Percentiles rank a stretch among this genome's conserved stretches.
Conservation (phyloP, 106 monocot species). For the Alisma plantagoaquatica region DNA sequence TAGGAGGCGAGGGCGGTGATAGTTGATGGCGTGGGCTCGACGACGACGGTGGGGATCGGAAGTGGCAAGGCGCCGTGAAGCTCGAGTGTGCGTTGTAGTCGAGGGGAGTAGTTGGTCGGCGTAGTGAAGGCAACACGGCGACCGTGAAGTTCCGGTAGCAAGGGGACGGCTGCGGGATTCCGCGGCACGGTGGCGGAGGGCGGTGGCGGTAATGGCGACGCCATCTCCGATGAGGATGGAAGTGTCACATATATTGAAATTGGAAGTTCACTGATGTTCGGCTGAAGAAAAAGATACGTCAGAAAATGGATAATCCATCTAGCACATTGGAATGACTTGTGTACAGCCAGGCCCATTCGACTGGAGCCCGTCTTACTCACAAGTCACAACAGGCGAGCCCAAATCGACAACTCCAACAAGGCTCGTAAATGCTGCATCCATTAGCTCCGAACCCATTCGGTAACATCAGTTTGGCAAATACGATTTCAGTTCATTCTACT, state of each 20-base stretch:
- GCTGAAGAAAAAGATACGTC: no score
- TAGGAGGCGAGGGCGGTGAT: conserved; percentile 27
- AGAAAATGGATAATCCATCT: no score
- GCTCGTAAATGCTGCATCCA: no score
- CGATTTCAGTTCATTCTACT: no score
- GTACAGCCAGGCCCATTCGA: no score
- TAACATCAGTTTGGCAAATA: no score
- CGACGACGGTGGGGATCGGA: conserved; percentile 20
- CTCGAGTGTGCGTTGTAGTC: conserved; percentile 25
- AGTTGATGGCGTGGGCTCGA: conserved; percentile 20
- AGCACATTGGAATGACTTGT: no score
- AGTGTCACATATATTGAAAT: background rate
- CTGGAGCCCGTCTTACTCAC: no score
- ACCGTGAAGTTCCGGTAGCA: background rate
- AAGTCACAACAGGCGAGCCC: no score
- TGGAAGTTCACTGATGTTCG: background rate
- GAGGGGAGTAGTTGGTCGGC: conserved; percentile 18
- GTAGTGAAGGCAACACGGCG: conserved; percentile 41
- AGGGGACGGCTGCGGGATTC: background rate
- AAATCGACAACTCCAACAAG: no score
- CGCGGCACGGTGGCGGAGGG: background rate
- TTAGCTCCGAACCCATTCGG: no score
- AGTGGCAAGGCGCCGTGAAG: conserved; percentile 20
- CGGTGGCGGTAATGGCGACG: background rate
- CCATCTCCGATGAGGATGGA: no score